A percentile compares a stretch with the other conserved stretches of the same genome.
Evolutionary conservation across 177 flowering plant species (phyloP).

Genomic region (Telopea speciosissima): DNA sequence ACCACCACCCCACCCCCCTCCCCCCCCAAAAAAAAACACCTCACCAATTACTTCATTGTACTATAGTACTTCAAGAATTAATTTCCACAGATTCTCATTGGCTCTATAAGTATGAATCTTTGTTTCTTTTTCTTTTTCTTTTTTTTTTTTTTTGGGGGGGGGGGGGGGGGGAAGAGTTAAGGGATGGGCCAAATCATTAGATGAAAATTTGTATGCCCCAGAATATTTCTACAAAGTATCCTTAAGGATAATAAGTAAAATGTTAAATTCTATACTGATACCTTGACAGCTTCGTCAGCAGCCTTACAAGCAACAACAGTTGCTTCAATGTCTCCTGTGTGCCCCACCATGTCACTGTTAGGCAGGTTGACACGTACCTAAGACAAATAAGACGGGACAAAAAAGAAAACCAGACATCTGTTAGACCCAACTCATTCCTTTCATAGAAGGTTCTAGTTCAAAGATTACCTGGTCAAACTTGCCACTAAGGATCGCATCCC

Average conservation of each 20-base stretch:
- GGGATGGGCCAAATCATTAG: too few species aligned
- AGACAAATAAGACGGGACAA: neutral
- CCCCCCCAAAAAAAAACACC: too few species aligned
- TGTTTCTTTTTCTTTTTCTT: too few species aligned
- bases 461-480: conserved; percentile 75
- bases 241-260: too few species aligned
- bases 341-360: conserved; percentile 98
- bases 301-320: conserved; percentile 92
- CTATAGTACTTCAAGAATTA: neutral
- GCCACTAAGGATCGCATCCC: conserved; percentile 89
- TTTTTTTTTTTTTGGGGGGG: too few species aligned
- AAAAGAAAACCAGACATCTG: neutral
- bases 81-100: neutral
- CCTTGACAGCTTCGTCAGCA: conserved; percentile 98
- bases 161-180: too few species aligned
- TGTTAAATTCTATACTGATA: conserved; percentile 14
- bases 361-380: conserved; percentile 96
- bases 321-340: conserved; percentile 93
- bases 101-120: neutral
- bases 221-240: too few species aligned
- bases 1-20: too few species aligned
- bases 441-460: neutral
- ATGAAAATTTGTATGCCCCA: too few species aligned
- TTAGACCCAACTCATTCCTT: neutral
- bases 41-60: too few species aligned